A percentile compares a stretch with the other conserved stretches of the same genome.
These are phyloP conservation scores for Akanthomyces lecanii DNA, from an alignment of 2,329 filamentous ascomycete species.

Conservation along the genomic window DNA sequence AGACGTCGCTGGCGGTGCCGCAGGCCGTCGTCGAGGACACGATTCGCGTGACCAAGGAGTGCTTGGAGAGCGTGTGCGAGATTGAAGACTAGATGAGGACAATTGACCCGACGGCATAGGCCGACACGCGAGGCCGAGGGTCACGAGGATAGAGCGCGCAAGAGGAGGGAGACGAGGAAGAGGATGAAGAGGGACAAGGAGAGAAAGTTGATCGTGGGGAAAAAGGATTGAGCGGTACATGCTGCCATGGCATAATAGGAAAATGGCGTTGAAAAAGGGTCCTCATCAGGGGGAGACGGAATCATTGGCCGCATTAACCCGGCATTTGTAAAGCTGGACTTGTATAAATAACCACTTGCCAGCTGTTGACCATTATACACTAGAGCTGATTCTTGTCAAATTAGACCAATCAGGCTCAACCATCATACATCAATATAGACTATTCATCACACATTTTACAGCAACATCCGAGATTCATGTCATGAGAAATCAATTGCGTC, in stretches of 20 bases:
- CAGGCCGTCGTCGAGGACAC: slow-evolving; percentile 58
- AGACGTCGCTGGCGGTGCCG: slow-evolving; percentile 50
- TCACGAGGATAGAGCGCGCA: neutral
- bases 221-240: too few species aligned
- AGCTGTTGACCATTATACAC: neutral
- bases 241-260: too few species aligned
- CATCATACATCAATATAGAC: neutral
- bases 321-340: slow-evolving; percentile 3
- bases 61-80: slow-evolving; percentile 48
- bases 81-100: slow-evolving; percentile 29
- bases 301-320: neutral
- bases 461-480: neutral
- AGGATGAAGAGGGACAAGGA: neutral
- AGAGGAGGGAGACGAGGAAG: neutral
- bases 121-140: too few species aligned
- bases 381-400: neutral
- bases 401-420: neutral
- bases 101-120: neutral
- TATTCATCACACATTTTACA: neutral
- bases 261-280: too few species aligned
- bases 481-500: slow-evolving; percentile 29
- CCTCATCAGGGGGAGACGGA: neutral
- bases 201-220: neutral
- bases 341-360: neutral
- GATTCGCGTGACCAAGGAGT: slow-evolving; percentile 55